These are phyloP conservation scores for Hypericum perforatum DNA, from an alignment of 345 rosid species.

Conservation along the genomic window DNA sequence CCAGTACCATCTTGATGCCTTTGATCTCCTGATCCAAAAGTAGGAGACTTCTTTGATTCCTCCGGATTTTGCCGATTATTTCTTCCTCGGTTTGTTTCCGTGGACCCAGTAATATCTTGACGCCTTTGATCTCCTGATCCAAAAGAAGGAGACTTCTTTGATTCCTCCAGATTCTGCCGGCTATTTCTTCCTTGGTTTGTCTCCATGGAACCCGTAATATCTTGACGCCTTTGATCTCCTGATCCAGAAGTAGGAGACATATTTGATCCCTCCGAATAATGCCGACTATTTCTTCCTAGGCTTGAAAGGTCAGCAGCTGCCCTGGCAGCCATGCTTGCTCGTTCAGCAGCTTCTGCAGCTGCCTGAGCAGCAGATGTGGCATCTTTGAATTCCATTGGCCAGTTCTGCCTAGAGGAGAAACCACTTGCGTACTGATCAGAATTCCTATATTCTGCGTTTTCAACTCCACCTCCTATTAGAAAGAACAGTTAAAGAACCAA, in stretches of 20 bases:
- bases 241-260: conserved; percentile 18
- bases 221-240: conserved; percentile 19
- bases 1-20: conserved; percentile 10
- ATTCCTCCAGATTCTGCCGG: conserved; percentile 31
- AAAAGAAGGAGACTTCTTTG: conserved; percentile 22
- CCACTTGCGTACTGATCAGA: conserved; percentile 25
- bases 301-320: conserved; percentile 91
- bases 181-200: conserved; percentile 21
- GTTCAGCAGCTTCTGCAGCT: conserved; percentile 97
- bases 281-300: conserved; percentile 35
- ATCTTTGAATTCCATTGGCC: conserved; percentile 72
- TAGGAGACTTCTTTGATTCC: conserved; percentile 25
- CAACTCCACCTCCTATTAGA: conserved; percentile 34
- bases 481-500: conserved; percentile 2
- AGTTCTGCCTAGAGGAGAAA: conserved; percentile 23
- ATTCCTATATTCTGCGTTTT: conserved; percentile 30
- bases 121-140: conserved; percentile 19
- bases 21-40: conserved; percentile 22
- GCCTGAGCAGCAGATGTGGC: conserved; percentile 87
- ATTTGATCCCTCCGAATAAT: conserved; percentile 30
- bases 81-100: conserved; percentile 19
- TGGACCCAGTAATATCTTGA: conserved; percentile 17
- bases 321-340: conserved; percentile 90
- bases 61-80: conserved; percentile 28
- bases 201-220: conserved; percentile 18